Conservation (phyloP, 2,329 filamentous ascomycete species). For the Coniochaeta pulveracea region DNA sequence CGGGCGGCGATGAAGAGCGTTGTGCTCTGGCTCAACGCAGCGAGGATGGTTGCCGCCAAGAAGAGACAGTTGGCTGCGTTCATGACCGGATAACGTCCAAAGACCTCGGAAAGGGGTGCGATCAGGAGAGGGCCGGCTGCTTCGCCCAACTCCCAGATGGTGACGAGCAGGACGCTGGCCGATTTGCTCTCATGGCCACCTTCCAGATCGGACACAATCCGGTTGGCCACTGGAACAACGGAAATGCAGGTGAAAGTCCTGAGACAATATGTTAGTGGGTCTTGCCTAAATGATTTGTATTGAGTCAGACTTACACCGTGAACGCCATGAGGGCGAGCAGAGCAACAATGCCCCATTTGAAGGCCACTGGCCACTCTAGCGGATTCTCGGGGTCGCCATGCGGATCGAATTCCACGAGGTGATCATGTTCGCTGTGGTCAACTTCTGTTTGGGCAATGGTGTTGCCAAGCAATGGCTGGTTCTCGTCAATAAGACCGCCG, state of each 20-base stretch:
- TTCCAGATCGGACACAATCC: constrained; percentile 35
- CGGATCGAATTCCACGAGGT: constrained; percentile 29
- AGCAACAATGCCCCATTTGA: constrained; percentile 42
- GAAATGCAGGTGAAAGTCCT: constrained; percentile 48
- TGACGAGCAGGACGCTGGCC: constrained; percentile 51
- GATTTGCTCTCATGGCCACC: constrained; percentile 27
- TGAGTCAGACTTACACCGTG: constrained; percentile 32
- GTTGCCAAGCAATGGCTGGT: constrained; percentile 1
- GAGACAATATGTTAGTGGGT: constrained; percentile 2
- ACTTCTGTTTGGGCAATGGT: neutral
- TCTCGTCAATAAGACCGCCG: too few species aligned
- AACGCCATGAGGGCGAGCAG: constrained; percentile 43
- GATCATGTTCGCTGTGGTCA: constrained; percentile 11
- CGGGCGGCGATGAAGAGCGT: constrained; percentile 39
- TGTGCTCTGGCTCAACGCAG: constrained; percentile 32
- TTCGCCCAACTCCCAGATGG: constrained; percentile 59
- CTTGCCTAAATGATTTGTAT: neutral
- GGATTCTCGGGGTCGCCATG: constrained; percentile 38
- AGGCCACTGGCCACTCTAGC: constrained; percentile 36
- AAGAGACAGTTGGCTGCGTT: constrained; percentile 40
- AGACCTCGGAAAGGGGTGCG: constrained; percentile 51
- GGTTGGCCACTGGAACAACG: constrained; percentile 39
- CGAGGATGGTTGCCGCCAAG: constrained; percentile 33
- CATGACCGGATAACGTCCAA: constrained; percentile 43
- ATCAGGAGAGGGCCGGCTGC: constrained; percentile 48